These are phyloP conservation scores for Pichia exigua DNA, from an alignment of 805 yeast species.

Conservation along the genomic window DNA sequence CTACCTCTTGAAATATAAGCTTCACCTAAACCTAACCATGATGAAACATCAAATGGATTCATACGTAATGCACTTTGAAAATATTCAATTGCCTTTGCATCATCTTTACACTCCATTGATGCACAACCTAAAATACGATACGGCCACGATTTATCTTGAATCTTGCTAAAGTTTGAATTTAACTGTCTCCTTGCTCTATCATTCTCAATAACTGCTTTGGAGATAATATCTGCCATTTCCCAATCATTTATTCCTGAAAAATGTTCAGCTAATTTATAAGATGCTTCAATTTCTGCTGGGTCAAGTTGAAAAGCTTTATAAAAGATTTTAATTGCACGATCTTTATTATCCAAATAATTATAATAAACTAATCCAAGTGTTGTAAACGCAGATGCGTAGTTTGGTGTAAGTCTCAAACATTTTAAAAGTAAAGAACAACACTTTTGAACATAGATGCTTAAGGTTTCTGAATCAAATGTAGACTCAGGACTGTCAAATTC, in stretches of 20 bases:
- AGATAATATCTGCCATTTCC: conserved; percentile 73
- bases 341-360: conserved; percentile 46
- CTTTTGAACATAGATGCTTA: not conserved
- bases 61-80: conserved; percentile 80
- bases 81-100: conserved; percentile 75
- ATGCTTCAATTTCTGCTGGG: conserved; percentile 66
- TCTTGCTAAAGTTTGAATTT: conserved; percentile 15
- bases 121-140: conserved; percentile 79
- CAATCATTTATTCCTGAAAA: conserved; percentile 67
- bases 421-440: conserved; percentile 35
- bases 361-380: conserved; percentile 71
- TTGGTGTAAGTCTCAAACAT: conserved; percentile 56
- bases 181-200: conserved; percentile 47
- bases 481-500: conserved; percentile 18
- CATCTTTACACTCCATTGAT: conserved; percentile 61
- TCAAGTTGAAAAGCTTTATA: conserved; percentile 86
- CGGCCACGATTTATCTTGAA: conserved; percentile 62
- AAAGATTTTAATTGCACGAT: conserved; percentile 77
- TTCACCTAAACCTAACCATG: conserved; percentile 98
- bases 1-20: conserved; percentile 83
- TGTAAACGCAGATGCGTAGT: conserved; percentile 73
- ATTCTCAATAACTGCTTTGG: conserved; percentile 55
- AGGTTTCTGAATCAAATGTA: not conserved
- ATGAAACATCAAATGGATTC: conserved; percentile 56
- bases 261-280: conserved; percentile 61